Base-by-base conservation (phyloP, 768 basidiomycete genomes). In the Boletus sensibilis region DNA sequence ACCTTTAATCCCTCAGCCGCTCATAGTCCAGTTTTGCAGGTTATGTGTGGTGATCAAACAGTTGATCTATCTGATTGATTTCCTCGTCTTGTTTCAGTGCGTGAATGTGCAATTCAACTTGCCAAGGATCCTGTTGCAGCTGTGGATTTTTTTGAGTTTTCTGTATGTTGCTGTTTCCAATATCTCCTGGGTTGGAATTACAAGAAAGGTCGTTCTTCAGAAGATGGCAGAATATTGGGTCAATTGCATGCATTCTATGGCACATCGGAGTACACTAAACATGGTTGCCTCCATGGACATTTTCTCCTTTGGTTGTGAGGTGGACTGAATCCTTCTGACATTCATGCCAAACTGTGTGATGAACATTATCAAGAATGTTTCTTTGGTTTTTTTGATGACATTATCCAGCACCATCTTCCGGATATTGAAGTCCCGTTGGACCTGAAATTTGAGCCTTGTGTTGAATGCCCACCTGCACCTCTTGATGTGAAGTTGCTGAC, bases 111-210 rank as follows among this genome's bases (percentile, higher is more conserved):
- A 1, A 20, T 65, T 1, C 41, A 66, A 0, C 29, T 75, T 0
- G 71, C 73, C 0, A 47, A 64, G 25, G 73, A 75, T 55, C 73
- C 73, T 45, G 71, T 74, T 20, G 67, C 71, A 2, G 74, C 69
- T 29, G 68, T 66, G 1, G 68, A 74, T 6, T 74, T 74, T 51
- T 74, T 66, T 58, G 61, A 70, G 8, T 71, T 70, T 53, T 33
- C 33, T 56, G 56, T 72, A 5, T 1, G 34, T 0, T 56, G 53
- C 13, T 56, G 72, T 27, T 71, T 75, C 9, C 29, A 29, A 9
- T 29, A 29, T 29, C 29, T 29, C 5, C 9, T 29, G 43, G 25
- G 64, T 29, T 56, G 46, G 46, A 33, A 35, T 34, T 47, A 33
- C 7, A 35, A 35, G 3, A 7, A 14, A 2, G 10, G 9, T 3